Conservation (phyloP, 352 stramenopile genomes). For the Pythium vanterpoolii region DNA sequence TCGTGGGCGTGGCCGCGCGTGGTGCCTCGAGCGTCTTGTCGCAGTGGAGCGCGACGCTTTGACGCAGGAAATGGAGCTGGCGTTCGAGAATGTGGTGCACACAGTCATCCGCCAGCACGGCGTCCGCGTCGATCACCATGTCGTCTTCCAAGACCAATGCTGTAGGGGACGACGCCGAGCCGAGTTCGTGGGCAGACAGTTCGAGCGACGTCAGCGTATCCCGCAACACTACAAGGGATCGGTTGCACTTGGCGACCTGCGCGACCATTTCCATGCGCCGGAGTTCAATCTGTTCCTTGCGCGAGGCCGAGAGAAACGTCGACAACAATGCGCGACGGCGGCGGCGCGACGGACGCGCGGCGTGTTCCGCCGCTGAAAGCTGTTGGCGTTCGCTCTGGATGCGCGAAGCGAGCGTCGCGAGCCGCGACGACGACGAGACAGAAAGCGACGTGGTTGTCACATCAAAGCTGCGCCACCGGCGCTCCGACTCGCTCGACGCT, state of each 20-base stretch:
- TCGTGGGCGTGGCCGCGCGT: conserved; percentile 8
- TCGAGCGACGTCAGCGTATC: conserved; percentile 39
- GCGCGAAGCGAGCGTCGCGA: conserved; percentile 37
- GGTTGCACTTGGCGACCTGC: conserved; percentile 56
- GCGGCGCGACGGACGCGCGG: conserved; percentile 32
- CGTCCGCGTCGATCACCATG: conserved; percentile 35
- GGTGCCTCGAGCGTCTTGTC: conserved; percentile 31
- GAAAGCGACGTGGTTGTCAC: conserved; percentile 15
- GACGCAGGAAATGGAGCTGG: conserved; percentile 54
- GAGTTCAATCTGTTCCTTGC: conserved; percentile 52
- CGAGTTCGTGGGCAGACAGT: conserved; percentile 28
- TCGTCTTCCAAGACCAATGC: background rate
- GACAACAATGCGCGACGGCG: conserved; percentile 45
- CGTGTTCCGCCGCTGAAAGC: conserved; percentile 37
- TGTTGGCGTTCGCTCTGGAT: conserved; percentile 50
- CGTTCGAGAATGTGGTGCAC: conserved; percentile 52
- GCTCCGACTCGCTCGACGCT: conserved; percentile 28
- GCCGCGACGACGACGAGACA: conserved; percentile 23
- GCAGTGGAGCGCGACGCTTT: conserved; percentile 42
- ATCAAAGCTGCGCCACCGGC: conserved; percentile 66
- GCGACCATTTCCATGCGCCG: conserved; percentile 71
- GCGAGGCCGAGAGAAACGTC: conserved; percentile 50
- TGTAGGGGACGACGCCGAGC: background rate
- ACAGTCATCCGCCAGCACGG: conserved; percentile 60
- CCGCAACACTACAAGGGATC: conserved; percentile 48